A percentile compares a stretch with the other conserved stretches of the same genome.
Conservation (phyloP, 148 eudicot species). For the Rhododendron kiyosumense region DNA sequence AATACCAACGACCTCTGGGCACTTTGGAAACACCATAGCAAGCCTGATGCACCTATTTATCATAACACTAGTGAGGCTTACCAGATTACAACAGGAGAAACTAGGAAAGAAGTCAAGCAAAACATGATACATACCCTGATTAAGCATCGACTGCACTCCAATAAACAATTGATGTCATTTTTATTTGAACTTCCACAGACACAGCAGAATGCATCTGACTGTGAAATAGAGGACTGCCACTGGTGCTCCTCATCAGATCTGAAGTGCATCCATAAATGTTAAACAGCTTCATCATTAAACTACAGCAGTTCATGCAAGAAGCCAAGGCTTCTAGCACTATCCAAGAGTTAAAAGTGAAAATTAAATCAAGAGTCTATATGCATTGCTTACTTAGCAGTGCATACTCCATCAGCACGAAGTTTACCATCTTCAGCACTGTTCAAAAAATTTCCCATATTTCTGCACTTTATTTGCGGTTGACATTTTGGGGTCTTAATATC, state of each 20-base stretch:
- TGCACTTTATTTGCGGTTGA: constrained; percentile 22
- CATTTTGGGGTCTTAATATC: constrained; percentile 14
- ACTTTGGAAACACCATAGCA: constrained; percentile 54
- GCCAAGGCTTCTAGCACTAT: constrained; percentile 6
- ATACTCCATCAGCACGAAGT: constrained; percentile 3
- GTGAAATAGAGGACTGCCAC: constrained; percentile 16
- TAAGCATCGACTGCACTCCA: constrained; percentile 45
- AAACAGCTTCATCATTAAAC: background rate
- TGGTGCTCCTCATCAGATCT: constrained; percentile 26
- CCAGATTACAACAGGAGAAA: constrained; percentile 4
- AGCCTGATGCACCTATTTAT: constrained; percentile 54
- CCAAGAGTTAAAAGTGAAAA: constrained; percentile 4
- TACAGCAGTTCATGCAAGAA: constrained; percentile 2
- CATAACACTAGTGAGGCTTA: background rate
- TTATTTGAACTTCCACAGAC: constrained; percentile 51
- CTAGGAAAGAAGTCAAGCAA: background rate
- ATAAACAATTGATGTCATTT: constrained; percentile 35
- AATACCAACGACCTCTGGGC: constrained; percentile 50
- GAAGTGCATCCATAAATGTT: constrained; percentile 2
- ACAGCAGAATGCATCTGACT: constrained; percentile 35
- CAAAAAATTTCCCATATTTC: constrained; percentile 12
- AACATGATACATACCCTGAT: constrained; percentile 33
- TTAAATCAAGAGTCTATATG: background rate
- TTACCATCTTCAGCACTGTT: constrained; percentile 16
- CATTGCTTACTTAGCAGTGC: constrained; percentile 27